Conservation (phyloP, 2,329 filamentous ascomycete species). For the Pseudopyricularia javanii region DNA sequence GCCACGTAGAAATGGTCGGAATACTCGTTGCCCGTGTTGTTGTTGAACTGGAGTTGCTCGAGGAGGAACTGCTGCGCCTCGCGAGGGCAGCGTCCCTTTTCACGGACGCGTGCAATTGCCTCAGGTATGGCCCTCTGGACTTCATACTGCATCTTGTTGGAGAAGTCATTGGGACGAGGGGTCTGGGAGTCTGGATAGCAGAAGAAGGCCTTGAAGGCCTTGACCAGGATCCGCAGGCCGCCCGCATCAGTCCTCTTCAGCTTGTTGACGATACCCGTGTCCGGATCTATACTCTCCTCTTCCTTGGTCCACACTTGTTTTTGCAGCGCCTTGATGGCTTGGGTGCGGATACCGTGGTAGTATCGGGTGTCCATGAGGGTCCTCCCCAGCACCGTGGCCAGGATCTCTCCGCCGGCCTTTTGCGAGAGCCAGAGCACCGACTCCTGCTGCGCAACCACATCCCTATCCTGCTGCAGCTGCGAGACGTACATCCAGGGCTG, state of each 20-base stretch:
- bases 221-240: conserved; percentile 73
- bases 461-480: conserved; percentile 90
- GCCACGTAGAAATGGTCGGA: conserved; percentile 87
- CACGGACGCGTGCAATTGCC: conserved; percentile 68
- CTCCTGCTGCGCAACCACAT: conserved; percentile 78
- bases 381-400: conserved; percentile 78
- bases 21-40: conserved; percentile 80
- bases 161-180: conserved; percentile 83
- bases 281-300: background rate
- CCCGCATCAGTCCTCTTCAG: conserved; percentile 46
- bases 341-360: conserved; percentile 80
- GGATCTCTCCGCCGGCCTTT: conserved; percentile 61
- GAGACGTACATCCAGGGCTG: conserved; percentile 97
- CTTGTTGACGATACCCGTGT: conserved; percentile 35
- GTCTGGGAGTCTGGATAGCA: conserved; percentile 69
- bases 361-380: conserved; percentile 88
- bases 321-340: conserved; percentile 70
- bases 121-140: conserved; percentile 74
- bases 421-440: conserved; percentile 62
- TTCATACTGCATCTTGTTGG: conserved; percentile 72
- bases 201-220: conserved; percentile 78
- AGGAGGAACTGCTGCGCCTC: conserved; percentile 74
- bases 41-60: conserved; percentile 84
- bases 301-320: conserved; percentile 44
- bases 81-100: conserved; percentile 67